These are phyloP conservation scores for Paralagenidium karlingii DNA, from an alignment of 352 stramenopile genomes.

Conservation along the genomic window DNA sequence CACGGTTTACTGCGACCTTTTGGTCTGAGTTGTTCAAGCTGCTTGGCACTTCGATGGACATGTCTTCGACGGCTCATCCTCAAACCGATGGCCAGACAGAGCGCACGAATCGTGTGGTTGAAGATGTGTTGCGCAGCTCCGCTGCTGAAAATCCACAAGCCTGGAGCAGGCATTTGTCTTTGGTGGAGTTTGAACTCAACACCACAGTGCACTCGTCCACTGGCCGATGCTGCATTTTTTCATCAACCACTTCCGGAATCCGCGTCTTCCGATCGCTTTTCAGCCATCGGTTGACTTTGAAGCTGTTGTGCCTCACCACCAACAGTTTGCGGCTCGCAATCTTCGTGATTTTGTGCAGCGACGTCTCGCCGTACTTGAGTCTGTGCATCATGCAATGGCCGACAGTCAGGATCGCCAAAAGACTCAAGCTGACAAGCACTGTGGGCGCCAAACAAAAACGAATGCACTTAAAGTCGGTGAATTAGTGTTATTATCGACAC, in stretches of 20 bases:
- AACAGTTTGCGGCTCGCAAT: too few relatives aligned
- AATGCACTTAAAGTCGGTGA: too few relatives aligned
- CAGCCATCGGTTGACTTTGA: too few relatives aligned
- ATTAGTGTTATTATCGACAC: too few relatives aligned
- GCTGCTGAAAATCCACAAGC: slow-evolving; percentile 4
- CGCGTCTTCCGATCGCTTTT: too few relatives aligned
- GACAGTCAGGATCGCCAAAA: not conserved
- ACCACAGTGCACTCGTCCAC: slow-evolving; percentile 9
- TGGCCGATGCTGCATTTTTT: too few relatives aligned
- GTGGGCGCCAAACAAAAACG: too few relatives aligned
- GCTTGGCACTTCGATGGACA: not conserved
- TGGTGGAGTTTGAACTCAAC: slow-evolving; percentile 16
- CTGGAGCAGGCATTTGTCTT: slow-evolving; percentile 6
- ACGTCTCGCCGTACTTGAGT: not conserved
- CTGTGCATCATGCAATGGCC: not conserved
- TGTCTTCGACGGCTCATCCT: slow-evolving; percentile 2
- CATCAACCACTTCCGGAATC: too few relatives aligned
- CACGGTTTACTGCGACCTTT: slow-evolving; percentile 6
- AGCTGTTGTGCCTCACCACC: too few relatives aligned
- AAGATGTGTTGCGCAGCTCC: slow-evolving; percentile 3
- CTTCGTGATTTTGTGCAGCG: not conserved
- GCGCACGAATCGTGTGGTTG: slow-evolving; percentile 1
- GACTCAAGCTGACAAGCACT: too few relatives aligned
- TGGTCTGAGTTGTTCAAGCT: slow-evolving; percentile 5
- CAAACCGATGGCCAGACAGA: slow-evolving; percentile 3